Evolutionary conservation across 78 protist species (phyloP), one percentile per base, ranked within the genome.

Genomic region (Planoprotostelium fungivorum): DNA sequence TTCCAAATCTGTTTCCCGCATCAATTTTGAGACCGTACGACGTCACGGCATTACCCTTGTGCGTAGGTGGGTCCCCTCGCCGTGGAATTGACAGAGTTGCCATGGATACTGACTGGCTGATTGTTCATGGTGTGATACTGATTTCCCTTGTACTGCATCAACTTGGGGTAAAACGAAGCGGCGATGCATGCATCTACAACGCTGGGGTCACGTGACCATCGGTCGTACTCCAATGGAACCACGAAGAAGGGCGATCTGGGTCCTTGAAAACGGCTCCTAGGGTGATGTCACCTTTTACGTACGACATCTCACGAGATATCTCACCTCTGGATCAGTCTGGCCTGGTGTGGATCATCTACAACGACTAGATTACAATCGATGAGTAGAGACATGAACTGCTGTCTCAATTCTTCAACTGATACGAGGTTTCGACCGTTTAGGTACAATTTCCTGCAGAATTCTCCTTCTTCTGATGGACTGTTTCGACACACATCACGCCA

Each of bases 101-200:
- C 94, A 39, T 93, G 94, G 34, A 95, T 10, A 36, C 94, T 88
- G 31, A 89, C 93, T 28, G 73, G 73, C 88, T 36, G 87, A 85
- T 63, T 38, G 16, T 86, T 9, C 34, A 35, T 25, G 0, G 85
- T 63, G 83, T 84, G 84, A 1, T 16, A 5, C 1, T 36, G 28
- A 0, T 1, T 31, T 35, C 31, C 5, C 73, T 51, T 51, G 31
- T 16, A 5, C 16, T 51, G 73, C 16, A 51, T 51, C 73, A 51
- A 51, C 16, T 51, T 51, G 73, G 73, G 73, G 73, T 51, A 51
- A 51, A 51, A 51, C 5, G 73, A 51, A 51, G 73, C 73, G 5
- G 73, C 73, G 31, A 51, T 16, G 73, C 73, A 51, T 51, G 73
- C 73, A 51, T 51, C 73, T 51, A 51, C 16, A 16, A 51, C 73